phyloP scores from a whole-genome alignment of 495 filamentous ascomycete species.

The Penicillium taxi region DNA sequence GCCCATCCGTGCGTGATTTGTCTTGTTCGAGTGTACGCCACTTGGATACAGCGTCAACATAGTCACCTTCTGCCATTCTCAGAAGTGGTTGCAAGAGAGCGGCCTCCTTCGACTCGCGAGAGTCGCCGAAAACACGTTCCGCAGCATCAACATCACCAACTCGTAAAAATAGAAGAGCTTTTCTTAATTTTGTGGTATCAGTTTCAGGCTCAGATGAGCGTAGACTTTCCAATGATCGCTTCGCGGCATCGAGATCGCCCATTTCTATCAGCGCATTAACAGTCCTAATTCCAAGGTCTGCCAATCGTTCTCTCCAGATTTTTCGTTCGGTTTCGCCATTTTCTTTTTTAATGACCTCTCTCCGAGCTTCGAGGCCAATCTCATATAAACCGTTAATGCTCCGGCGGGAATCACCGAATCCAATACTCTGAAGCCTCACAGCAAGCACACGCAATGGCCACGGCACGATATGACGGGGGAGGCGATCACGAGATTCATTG shows the following conservation, averaged over 20 bases:
- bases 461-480: constrained; percentile 56
- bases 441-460: constrained; percentile 81
- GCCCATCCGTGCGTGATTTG: constrained; percentile 21
- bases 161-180: constrained; percentile 62
- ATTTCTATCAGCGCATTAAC: constrained; percentile 82
- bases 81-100: constrained; percentile 54
- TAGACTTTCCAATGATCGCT: constrained; percentile 50
- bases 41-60: constrained; percentile 48
- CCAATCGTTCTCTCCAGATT: constrained; percentile 61
- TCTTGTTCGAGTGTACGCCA: constrained; percentile 52
- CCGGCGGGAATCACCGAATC: constrained; percentile 72
- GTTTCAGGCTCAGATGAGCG: constrained; percentile 29
- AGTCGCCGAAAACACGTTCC: constrained; percentile 30
- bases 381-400: constrained; percentile 87
- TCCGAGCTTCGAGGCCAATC: constrained; percentile 66
- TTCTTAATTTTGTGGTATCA: constrained; percentile 30
- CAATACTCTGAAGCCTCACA: constrained; percentile 75
- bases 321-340: constrained; percentile 28
- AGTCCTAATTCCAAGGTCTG: constrained; percentile 68
- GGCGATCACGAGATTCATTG: constrained; percentile 15
- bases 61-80: constrained; percentile 72
- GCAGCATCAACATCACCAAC: constrained; percentile 71
- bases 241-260: constrained; percentile 75
- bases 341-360: constrained; percentile 35
- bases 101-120: constrained; percentile 16